These are phyloP conservation scores for Lepiota brunneoincarnata DNA, from an alignment of 768 basidiomycete species.

Conservation along the genomic window DNA sequence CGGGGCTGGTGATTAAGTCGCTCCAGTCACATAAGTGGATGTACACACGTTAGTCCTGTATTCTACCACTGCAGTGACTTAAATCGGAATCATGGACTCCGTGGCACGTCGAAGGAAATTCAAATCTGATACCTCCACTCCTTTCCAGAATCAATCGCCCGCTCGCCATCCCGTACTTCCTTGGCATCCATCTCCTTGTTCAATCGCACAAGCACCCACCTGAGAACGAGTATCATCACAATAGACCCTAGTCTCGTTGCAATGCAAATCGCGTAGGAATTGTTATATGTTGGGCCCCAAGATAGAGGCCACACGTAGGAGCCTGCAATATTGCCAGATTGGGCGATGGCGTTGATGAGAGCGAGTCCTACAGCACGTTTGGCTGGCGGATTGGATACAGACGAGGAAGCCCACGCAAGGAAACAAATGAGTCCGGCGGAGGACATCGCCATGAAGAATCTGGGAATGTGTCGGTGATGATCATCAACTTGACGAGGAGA, in stretches of 20 bases:
- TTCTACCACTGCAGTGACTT: too few species aligned
- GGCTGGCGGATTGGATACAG: slow-evolving; percentile 60
- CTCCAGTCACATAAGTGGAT: too few species aligned
- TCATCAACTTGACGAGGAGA: neutral
- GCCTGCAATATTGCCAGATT: slow-evolving; percentile 82
- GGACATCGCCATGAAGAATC: slow-evolving; percentile 76
- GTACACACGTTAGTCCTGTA: too few species aligned
- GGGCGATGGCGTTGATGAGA: slow-evolving; percentile 76
- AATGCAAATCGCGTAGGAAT: slow-evolving; percentile 75
- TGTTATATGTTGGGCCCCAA: slow-evolving; percentile 71
- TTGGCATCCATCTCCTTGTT: slow-evolving; percentile 38
- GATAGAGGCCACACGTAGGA: slow-evolving; percentile 71
- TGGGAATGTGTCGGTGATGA: slow-evolving; percentile 21
- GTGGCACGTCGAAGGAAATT: too few species aligned
- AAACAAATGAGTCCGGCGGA: slow-evolving; percentile 74
- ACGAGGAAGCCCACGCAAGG: slow-evolving; percentile 48
- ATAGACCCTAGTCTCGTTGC: slow-evolving; percentile 49
- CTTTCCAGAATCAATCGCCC: slow-evolving; percentile 29
- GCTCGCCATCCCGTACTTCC: slow-evolving; percentile 30
- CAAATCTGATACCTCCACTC: slow-evolving; percentile 1
- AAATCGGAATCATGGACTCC: too few species aligned
- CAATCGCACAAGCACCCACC: slow-evolving; percentile 36
- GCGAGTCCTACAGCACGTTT: slow-evolving; percentile 87
- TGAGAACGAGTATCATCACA: slow-evolving; percentile 47
- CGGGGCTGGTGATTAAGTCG: too few species aligned